Conservation (phyloP, 176 grass and related monocot genomes). For the Juncus inflexus region DNA sequence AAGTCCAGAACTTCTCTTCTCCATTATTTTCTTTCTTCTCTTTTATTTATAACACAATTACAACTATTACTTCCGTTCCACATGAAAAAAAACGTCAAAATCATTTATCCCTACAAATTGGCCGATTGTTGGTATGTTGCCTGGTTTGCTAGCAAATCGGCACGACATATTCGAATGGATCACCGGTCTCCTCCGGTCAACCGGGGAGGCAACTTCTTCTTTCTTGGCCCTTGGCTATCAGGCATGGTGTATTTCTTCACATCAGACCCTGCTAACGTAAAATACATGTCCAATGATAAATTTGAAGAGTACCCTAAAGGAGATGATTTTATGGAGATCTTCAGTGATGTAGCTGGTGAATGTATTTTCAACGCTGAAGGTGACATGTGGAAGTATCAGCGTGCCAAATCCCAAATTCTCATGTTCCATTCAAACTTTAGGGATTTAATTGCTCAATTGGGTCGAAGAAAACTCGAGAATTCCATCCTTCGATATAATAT, state of each 20-base stretch:
- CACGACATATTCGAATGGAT: slow-evolving; percentile 43
- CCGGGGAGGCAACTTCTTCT: slow-evolving; percentile 30
- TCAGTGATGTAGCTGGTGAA: slow-evolving; percentile 48
- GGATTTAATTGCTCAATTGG: slow-evolving; percentile 21
- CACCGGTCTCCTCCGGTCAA: slow-evolving; percentile 16
- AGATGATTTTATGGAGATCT: slow-evolving; percentile 46
- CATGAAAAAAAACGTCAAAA: slow-evolving; percentile 10
- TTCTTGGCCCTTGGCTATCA: slow-evolving; percentile 25
- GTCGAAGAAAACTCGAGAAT: slow-evolving; percentile 42
- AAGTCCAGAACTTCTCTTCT: no score
- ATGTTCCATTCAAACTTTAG: slow-evolving; percentile 37
- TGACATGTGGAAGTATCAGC: slow-evolving; percentile 53
- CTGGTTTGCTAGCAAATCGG: slow-evolving; percentile 29
- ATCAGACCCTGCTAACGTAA: slow-evolving; percentile 56
- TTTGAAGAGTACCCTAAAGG: slow-evolving; percentile 78
- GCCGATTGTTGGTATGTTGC: slow-evolving; percentile 48
- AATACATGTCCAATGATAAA: slow-evolving; percentile 61
- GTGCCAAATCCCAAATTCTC: slow-evolving; percentile 35
- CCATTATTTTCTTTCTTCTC: no score
- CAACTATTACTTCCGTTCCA: background rate
- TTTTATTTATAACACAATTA: no score
- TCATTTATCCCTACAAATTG: slow-evolving; percentile 37
- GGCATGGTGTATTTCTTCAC: slow-evolving; percentile 39
- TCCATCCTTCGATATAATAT: no score
- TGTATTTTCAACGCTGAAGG: slow-evolving; percentile 80